phyloP scores from a whole-genome alignment of 305 asterid genomes.

The Nicotiana rustica region DNA sequence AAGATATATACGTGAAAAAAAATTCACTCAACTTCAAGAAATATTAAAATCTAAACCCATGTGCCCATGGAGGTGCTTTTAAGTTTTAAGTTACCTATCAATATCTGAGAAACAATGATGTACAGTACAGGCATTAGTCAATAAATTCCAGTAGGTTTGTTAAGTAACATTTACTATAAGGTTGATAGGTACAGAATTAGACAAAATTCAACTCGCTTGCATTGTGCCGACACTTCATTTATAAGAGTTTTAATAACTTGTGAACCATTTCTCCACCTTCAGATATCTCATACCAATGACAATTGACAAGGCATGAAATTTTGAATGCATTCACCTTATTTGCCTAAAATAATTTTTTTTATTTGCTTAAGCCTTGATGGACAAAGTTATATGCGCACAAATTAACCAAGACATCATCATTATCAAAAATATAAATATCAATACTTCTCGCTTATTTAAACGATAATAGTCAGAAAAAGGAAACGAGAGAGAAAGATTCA shows the following conservation, averaged over 20 bases:
- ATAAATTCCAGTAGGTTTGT: slow-evolving; percentile 46
- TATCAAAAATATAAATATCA: background rate
- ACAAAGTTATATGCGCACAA: background rate
- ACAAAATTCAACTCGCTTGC: background rate
- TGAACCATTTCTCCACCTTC: background rate
- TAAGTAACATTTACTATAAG: slow-evolving; percentile 36
- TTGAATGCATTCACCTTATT: background rate
- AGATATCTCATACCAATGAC: background rate
- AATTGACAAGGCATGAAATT: background rate
- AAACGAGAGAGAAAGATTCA: background rate
- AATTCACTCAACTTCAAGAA: too few species aligned
- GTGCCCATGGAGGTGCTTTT: background rate
- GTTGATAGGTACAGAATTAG: slow-evolving; percentile 34
- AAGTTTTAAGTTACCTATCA: background rate
- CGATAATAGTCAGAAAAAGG: background rate
- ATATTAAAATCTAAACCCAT: background rate
- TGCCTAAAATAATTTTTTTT: background rate
- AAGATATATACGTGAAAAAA: background rate
- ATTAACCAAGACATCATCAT: background rate
- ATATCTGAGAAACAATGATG: slow-evolving; percentile 32
- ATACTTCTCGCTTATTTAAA: background rate
- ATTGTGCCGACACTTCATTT: slow-evolving; percentile 31
- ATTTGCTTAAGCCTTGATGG: background rate
- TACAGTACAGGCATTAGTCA: slow-evolving; percentile 1
- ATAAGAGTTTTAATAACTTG: background rate